These are phyloP conservation scores for Mrakia blollopis DNA, from an alignment of 768 basidiomycete genomes.

Conservation along the genomic window DNA sequence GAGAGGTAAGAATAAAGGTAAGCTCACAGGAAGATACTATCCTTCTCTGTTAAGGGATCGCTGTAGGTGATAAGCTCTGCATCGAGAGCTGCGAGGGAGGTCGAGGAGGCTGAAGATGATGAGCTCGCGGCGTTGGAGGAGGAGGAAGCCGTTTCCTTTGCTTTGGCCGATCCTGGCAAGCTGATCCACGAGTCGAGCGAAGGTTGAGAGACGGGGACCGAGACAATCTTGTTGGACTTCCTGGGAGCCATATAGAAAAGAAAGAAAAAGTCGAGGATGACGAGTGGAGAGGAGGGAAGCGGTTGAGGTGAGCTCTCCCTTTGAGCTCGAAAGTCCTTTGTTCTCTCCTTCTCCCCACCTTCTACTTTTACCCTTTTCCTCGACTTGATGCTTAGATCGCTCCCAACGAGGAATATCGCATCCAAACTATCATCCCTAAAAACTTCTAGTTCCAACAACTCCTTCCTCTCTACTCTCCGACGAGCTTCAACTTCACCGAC, in stretches of 20 bases:
- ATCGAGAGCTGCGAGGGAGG: constrained; percentile 2
- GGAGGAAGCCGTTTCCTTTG: not conserved
- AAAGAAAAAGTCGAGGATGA: not conserved
- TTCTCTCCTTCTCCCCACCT: not conserved
- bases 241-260: not conserved
- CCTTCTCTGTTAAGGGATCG: constrained; percentile 62
- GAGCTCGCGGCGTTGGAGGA: not conserved
- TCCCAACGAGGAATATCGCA: not conserved
- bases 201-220: constrained; percentile 10
- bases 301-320: not conserved
- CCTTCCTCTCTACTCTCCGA: not conserved
- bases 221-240: not conserved
- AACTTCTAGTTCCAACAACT: too few relatives aligned
- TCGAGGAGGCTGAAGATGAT: constrained; percentile 41
- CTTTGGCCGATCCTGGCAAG: not conserved
- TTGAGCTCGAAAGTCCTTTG: not conserved
- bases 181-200: constrained; percentile 29
- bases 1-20: too few relatives aligned
- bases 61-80: constrained; percentile 63
- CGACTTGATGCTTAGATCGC: constrained; percentile 6
- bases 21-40: constrained; percentile 49
- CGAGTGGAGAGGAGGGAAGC: not conserved
- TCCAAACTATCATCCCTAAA: not conserved
- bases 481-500: not conserved
- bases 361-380: not conserved